Evolutionary conservation across 805 yeast genomes (phyloP).

Genomic region (Candida sakaeoensis): DNA sequence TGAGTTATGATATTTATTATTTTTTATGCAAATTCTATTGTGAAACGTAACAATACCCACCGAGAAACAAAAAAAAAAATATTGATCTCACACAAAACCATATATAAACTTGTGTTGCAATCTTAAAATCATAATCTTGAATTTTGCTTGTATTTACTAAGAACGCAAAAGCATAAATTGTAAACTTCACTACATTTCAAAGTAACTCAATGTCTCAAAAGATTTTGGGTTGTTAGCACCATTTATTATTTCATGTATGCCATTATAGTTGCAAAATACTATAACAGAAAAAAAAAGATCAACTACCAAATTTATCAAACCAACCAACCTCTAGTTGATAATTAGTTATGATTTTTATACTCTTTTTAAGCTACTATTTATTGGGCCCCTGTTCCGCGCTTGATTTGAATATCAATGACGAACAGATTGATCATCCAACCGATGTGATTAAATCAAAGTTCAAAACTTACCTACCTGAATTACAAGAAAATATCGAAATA

Average conservation of each 20-base stretch:
- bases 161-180: no score
- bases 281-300: no score
- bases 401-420: conserved; percentile 7
- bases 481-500: conserved; percentile 8
- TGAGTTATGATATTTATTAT: no score
- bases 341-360: conserved; percentile 1
- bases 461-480: conserved; percentile 9
- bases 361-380: not conserved
- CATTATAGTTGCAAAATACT: not conserved
- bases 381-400: not conserved
- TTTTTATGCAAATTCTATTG: not conserved
- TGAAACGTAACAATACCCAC: no score
- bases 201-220: no score
- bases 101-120: not conserved
- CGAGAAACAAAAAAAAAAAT: not conserved
- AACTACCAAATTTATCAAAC: not conserved
- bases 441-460: conserved; percentile 9
- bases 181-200: no score
- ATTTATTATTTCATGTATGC: not conserved
- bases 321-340: no score
- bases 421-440: conserved; percentile 8
- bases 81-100: not conserved
- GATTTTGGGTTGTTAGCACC: no score
- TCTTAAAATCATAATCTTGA: no score
- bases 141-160: no score